These are phyloP conservation scores for Fragaria iinumae DNA, from an alignment of 306 rosid genomes.

Conservation along the genomic window DNA sequence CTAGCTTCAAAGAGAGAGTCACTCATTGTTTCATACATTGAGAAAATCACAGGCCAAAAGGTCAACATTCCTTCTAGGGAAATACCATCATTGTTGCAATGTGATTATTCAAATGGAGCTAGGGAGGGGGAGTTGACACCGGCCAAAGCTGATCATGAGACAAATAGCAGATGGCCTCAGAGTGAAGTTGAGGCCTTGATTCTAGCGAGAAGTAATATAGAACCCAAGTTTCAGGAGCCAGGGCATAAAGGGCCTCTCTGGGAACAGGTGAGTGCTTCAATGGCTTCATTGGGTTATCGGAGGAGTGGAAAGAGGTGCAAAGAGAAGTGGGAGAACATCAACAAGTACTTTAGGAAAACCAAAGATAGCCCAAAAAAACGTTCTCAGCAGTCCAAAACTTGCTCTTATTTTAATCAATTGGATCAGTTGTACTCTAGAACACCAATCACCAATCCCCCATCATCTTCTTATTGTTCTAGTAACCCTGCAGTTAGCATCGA, in stretches of 20 bases:
- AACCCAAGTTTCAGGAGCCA: slow-evolving; percentile 20
- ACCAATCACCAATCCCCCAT: neutral
- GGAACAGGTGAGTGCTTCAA: slow-evolving; percentile 27
- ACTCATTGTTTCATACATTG: slow-evolving; percentile 31
- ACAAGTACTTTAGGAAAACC: slow-evolving; percentile 26
- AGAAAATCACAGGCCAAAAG: slow-evolving; percentile 32
- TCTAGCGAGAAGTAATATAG: slow-evolving; percentile 17
- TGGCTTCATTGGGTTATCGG: slow-evolving; percentile 27
- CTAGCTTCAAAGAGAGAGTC: slow-evolving; percentile 30
- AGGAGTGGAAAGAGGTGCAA: slow-evolving; percentile 32
- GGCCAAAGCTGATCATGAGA: neutral
- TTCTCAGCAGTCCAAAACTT: slow-evolving; percentile 12
- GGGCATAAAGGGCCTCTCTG: slow-evolving; percentile 24
- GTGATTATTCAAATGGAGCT: slow-evolving; percentile 3
- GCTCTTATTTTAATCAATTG: slow-evolving; percentile 25
- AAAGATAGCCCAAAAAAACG: slow-evolving; percentile 6
- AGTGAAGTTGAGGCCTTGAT: slow-evolving; percentile 34
- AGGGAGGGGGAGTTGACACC: neutral
- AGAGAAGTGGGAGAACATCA: slow-evolving; percentile 33
- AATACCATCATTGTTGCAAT: slow-evolving; percentile 11
- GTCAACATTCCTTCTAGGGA: slow-evolving; percentile 21
- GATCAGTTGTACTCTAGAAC: slow-evolving; percentile 19
- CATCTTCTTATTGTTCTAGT: slow-evolving; percentile 1
- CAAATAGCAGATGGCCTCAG: slow-evolving; percentile 29
- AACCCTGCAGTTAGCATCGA: slow-evolving; percentile 14